These are phyloP conservation scores for Neckera pumila DNA, from an alignment of 225 moss, liverwort and hornwort species.

Conservation along the genomic window DNA sequence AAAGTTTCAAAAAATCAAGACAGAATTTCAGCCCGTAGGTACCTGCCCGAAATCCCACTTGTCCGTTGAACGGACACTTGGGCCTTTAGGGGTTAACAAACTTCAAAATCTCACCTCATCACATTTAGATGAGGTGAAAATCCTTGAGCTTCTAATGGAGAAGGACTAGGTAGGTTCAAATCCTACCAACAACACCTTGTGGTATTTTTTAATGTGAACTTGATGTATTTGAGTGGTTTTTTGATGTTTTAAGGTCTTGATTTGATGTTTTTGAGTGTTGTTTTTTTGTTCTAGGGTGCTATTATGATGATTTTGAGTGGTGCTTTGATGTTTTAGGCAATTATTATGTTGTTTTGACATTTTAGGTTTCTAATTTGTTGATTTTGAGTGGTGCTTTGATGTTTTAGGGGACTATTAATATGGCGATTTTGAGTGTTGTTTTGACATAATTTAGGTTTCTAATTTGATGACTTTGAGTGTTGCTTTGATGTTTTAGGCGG, in stretches of 20 bases:
- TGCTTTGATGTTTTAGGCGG: neutral
- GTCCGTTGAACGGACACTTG: too few relatives aligned
- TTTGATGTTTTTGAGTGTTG: neutral
- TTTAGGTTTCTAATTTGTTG: too few relatives aligned
- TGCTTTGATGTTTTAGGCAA: neutral
- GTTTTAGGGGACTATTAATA: too few relatives aligned
- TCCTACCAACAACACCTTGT: fast-evolving
- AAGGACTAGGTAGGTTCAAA: neutral
- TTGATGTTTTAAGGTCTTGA: neutral
- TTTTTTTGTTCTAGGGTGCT: neutral
- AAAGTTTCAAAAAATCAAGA: too few relatives aligned
- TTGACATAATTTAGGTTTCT: too few relatives aligned
- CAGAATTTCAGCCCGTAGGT: too few relatives aligned
- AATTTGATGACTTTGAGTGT: neutral
- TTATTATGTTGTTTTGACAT: neutral
- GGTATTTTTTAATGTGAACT: neutral
- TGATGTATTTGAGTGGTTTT: neutral
- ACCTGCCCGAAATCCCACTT: too few relatives aligned
- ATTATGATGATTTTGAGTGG: neutral
- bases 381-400: neutral
- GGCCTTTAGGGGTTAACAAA: too few relatives aligned
- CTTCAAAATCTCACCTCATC: neutral
- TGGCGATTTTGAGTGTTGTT: too few relatives aligned
- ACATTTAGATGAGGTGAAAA: neutral
- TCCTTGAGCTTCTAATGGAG: neutral